A percentile compares a stretch with the other conserved stretches of the same genome.
Evolutionary conservation across 1,284 basidiomycete species (phyloP).

Genomic region (Peniophora sp.): DNA sequence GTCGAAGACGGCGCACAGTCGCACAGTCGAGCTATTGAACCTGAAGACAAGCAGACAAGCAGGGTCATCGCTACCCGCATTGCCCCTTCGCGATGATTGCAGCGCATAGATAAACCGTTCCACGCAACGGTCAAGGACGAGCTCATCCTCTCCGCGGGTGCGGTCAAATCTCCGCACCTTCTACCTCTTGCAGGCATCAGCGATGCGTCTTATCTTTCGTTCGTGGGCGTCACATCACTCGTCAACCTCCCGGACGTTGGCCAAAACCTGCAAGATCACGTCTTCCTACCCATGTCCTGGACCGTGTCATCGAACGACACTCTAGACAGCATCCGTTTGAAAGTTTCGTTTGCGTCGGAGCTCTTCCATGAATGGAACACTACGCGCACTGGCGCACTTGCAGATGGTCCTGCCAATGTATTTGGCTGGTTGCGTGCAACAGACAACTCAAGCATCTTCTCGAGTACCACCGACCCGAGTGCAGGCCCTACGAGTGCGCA

Average conservation of each 20-base stretch:
- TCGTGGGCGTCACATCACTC: constrained; percentile 20
- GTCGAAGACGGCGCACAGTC: background rate
- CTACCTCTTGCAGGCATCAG: constrained; percentile 31
- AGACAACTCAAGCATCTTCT: background rate
- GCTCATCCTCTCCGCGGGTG: constrained; percentile 35
- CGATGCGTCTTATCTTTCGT: constrained; percentile 18
- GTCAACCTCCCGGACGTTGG: constrained; percentile 27
- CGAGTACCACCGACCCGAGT: constrained; percentile 12
- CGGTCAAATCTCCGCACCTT: constrained; percentile 32
- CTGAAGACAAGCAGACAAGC: background rate
- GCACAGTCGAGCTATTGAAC: background rate
- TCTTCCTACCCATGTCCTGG: constrained; percentile 3
- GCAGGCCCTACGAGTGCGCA: constrained; percentile 17
- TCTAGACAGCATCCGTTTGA: background rate
- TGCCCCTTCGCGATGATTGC: background rate
- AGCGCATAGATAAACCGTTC: background rate
- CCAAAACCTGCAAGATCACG: constrained; percentile 30
- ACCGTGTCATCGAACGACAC: background rate
- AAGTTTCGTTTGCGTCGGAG: background rate
- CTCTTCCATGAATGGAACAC: background rate
- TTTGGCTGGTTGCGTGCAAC: background rate
- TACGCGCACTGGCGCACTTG: background rate
- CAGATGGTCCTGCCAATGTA: background rate
- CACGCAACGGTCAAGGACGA: constrained; percentile 26
- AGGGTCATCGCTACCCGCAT: background rate